Base-by-base conservation (phyloP, 1,139 yeast genomes). In the Pichia sp. region DNA sequence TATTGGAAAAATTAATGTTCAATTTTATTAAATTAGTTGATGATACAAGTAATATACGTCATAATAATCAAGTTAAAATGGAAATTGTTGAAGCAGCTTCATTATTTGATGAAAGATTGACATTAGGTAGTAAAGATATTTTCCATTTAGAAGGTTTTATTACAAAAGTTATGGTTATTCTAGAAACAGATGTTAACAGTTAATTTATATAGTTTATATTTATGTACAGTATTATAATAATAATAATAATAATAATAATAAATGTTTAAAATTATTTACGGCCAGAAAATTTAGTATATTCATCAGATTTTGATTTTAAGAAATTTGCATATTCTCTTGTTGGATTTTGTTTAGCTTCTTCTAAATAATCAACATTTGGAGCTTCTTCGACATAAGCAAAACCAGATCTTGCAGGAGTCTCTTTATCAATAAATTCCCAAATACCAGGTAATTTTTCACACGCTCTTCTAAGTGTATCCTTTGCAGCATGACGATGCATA, bases 61-160 rank as follows among this genome's bases (percentile, higher is more conserved):
- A 47, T 5, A 39, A 33, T 3, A 42, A 39, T 39, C 18, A 59
- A 0, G 68, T 75, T 2, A 75, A 79, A 37, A 65, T 73, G 8
- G 74, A 71, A 18, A 71, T 92, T 44, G 79, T 87, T n/a, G 77
- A 77, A 11, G 69, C 81, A 32, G 90, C 88, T 1, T 78, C 96
- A 2, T 63, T 73, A 5, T 92, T 84, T 65, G 97, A 92, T 62
- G 97, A 92, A 62, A 77, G 99, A 50, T 72, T 92, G 53, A 79
- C 92, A 54, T 71, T 86, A 53, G 98, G 98, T 1, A 78, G 78
- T 55, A 92, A 92, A 65, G 86, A 92, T 41, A 92, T 92, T 18
- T 92, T 88, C 67, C 99, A 92, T 66, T 70, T 92, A 51, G 99
- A 92, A 68, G 98, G 97, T 1, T 92, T 88, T 64, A 79, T 86